Evolutionary conservation across 176 grass and related monocot genomes (phyloP).

Genomic region (Hsuehochloa calcarea): DNA sequence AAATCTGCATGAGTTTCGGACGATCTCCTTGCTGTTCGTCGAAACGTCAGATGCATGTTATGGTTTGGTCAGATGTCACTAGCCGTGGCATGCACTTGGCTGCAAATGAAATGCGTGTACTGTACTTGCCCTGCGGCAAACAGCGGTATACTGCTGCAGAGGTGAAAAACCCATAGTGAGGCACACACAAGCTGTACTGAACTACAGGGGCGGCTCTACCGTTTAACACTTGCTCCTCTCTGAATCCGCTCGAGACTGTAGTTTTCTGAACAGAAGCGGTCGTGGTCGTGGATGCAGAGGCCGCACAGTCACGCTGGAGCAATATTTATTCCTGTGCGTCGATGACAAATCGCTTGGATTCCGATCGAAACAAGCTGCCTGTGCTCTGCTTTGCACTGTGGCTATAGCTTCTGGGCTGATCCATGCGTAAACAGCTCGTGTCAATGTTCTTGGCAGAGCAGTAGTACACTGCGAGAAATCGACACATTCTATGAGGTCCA

Average conservation of each 20-base stretch:
- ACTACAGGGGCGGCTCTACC: background rate
- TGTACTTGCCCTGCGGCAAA: background rate
- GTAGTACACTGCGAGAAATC: background rate
- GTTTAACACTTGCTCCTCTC: background rate
- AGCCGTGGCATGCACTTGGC: background rate
- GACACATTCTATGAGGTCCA: background rate
- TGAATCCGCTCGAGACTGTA: background rate
- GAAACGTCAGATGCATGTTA: background rate
- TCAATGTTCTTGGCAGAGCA: background rate
- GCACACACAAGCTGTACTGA: background rate
- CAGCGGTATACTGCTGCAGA: too few species aligned
- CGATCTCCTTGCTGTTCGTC: background rate
- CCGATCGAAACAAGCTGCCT: background rate
- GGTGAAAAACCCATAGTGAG: background rate
- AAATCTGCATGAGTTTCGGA: background rate
- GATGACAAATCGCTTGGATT: constrained; percentile 37
- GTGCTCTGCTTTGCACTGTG: background rate
- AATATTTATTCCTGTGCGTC: background rate
- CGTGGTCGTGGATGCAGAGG: background rate
- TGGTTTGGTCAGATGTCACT: background rate
- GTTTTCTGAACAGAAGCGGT: background rate
- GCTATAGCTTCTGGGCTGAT: background rate
- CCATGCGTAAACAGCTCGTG: background rate
- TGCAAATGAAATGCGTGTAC: background rate
- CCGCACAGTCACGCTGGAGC: background rate